Percentiles rank a stretch among this genome's conserved stretches.
These are phyloP conservation scores for Aspergillus sergii DNA, from an alignment of 2,329 filamentous ascomycete species.

Conservation along the genomic window DNA sequence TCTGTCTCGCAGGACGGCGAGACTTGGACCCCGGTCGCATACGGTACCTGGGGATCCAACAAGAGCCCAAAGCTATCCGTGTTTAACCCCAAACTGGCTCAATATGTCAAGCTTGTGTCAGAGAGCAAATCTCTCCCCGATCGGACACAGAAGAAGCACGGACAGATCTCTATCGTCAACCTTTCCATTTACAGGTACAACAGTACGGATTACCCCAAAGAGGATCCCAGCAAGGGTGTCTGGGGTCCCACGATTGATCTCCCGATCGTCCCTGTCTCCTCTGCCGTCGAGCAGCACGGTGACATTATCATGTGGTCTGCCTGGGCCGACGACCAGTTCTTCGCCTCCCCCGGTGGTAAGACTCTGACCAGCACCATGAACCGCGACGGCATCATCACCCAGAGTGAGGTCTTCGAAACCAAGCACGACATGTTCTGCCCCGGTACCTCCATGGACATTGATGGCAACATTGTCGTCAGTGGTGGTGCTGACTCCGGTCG, in stretches of 20 bases:
- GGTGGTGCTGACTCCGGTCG: conserved; percentile 55
- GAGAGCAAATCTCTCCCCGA: background rate
- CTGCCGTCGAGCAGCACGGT: conserved; percentile 20
- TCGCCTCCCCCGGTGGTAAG: conserved; percentile 20
- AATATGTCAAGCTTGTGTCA: conserved; percentile 15
- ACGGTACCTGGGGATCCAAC: conserved; percentile 24
- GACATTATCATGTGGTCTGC: conserved; percentile 22
- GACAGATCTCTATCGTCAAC: conserved; percentile 1
- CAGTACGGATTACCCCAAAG: conserved; percentile 8
- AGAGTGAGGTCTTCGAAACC: conserved; percentile 24
- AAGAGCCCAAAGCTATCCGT: conserved; percentile 22
- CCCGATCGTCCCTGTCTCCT: conserved; percentile 28
- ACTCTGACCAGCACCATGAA: conserved; percentile 22
- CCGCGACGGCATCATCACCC: conserved; percentile 41
- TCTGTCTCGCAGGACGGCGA: conserved; percentile 3
- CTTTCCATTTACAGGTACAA: conserved; percentile 7
- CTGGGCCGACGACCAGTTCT: conserved; percentile 21
- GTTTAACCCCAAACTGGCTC: conserved; percentile 18
- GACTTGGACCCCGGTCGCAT: conserved; percentile 22
- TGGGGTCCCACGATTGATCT: conserved; percentile 32
- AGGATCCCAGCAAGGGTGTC: conserved; percentile 20
- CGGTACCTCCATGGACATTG: conserved; percentile 17
- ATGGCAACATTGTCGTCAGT: conserved; percentile 51
- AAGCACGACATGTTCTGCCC: conserved; percentile 38
- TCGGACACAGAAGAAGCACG: background rate